Evolutionary conservation across 2,329 filamentous ascomycete genomes (phyloP).

Genomic region (Coleophoma cylindrospora): DNA sequence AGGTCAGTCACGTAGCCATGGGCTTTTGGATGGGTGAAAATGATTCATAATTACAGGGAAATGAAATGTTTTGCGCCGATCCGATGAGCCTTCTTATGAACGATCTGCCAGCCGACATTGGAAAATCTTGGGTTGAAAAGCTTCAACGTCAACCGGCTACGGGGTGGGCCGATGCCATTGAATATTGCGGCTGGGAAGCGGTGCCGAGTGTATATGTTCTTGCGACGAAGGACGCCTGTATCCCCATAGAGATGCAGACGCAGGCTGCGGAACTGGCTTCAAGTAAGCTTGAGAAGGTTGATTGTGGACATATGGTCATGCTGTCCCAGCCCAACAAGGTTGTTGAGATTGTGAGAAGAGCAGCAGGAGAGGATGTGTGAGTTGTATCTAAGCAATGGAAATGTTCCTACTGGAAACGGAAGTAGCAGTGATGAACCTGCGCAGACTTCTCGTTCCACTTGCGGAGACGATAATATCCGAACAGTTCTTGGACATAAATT

Average conservation of each 20-base stretch:
- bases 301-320: neutral
- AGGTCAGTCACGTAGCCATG: conserved; percentile 4
- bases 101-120: neutral
- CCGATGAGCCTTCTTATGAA: neutral
- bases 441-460: no score
- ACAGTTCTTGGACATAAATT: no score
- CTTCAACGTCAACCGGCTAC: neutral
- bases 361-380: neutral
- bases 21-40: neutral
- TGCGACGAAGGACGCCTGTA: neutral
- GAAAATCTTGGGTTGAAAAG: neutral
- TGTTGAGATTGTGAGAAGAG: neutral
- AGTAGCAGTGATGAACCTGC: no score
- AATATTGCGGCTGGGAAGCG: neutral
- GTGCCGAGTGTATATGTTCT: neutral
- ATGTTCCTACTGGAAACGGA: no score
- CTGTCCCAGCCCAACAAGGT: neutral
- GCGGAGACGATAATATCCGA: no score
- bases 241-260: neutral
- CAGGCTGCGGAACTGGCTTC: neutral
- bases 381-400: no score
- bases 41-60: neutral
- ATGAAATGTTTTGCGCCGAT: neutral
- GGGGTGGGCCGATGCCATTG: neutral
- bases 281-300: neutral